These are phyloP conservation scores for Epicoccum nigrum DNA, from an alignment of 2,329 filamentous ascomycete species.

Conservation along the genomic window DNA sequence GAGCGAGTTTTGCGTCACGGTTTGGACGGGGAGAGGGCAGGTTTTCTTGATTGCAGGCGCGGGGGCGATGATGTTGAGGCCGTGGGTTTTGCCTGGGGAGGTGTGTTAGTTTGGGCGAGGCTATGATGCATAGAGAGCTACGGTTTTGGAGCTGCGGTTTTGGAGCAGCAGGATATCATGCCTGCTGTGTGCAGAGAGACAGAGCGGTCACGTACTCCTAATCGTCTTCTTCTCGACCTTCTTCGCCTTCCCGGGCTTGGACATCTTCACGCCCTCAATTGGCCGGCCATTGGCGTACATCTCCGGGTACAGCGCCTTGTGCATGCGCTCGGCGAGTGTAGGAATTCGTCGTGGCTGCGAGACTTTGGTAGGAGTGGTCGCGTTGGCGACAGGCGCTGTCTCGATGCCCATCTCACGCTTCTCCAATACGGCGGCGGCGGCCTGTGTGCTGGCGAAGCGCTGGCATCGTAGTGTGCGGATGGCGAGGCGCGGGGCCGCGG, in stretches of 20 bases:
- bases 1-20: slow-evolving; percentile 73
- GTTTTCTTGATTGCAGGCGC: slow-evolving; percentile 60
- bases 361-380: background rate
- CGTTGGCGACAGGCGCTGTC: slow-evolving; percentile 7
- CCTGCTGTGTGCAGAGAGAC: no score
- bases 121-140: background rate
- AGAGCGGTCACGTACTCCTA: slow-evolving; percentile 4
- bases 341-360: slow-evolving; percentile 3
- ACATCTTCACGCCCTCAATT: slow-evolving; percentile 2
- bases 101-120: slow-evolving; percentile 6
- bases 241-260: slow-evolving; percentile 2
- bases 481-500: slow-evolving; percentile 44
- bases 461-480: slow-evolving; percentile 23
- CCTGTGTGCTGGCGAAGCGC: slow-evolving; percentile 31
- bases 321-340: slow-evolving; percentile 24
- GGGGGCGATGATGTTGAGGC: slow-evolving; percentile 58
- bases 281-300: slow-evolving; percentile 15
- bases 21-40: slow-evolving; percentile 70
- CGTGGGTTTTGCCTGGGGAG: slow-evolving; percentile 27
- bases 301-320: slow-evolving; percentile 27
- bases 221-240: slow-evolving; percentile 12
- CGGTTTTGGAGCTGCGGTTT: background rate
- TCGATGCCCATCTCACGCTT: slow-evolving; percentile 17
- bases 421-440: slow-evolving; percentile 13
- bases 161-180: no score